These are phyloP conservation scores for Capronia epimyces DNA, from an alignment of 2,329 filamentous ascomycete species.

Conservation along the genomic window DNA sequence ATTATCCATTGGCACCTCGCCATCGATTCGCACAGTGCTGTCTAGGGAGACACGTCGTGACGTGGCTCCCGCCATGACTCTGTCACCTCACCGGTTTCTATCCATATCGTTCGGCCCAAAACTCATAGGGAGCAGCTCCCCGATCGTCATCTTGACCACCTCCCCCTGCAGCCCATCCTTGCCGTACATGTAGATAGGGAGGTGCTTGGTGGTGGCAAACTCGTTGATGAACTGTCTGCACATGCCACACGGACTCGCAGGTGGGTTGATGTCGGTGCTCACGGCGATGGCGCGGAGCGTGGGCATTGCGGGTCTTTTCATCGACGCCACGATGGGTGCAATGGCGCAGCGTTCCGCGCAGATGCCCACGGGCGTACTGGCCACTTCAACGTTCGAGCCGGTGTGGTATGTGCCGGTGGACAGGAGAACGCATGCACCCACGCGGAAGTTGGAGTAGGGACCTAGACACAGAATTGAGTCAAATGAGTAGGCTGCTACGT, in stretches of 20 bases:
- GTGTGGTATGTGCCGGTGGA: constrained; percentile 52
- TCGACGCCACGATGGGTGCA: constrained; percentile 62
- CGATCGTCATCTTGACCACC: constrained; percentile 60
- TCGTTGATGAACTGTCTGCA: constrained; percentile 65
- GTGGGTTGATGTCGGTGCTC: constrained; percentile 67
- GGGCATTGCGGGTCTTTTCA: constrained; percentile 41
- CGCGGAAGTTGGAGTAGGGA: constrained; percentile 86
- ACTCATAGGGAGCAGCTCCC: constrained; percentile 53
- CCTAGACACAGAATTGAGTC: no score
- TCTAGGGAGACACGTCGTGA: no score
- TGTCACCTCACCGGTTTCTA: constrained; percentile 5
- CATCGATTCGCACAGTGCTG: no score
- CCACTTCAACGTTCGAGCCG: constrained; percentile 92
- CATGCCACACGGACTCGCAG: constrained; percentile 80
- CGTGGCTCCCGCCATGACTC: no score
- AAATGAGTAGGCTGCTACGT: no score
- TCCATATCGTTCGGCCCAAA: constrained; percentile 49
- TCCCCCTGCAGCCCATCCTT: constrained; percentile 53
- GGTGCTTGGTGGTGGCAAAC: constrained; percentile 44
- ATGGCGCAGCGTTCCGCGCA: constrained; percentile 92
- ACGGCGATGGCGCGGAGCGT: constrained; percentile 77
- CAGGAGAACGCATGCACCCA: constrained; percentile 74
- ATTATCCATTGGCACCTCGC: no score
- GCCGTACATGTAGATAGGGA: constrained; percentile 90
- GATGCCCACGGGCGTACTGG: constrained; percentile 85